These are phyloP conservation scores for Epichloe bromicola DNA, from an alignment of 2,329 filamentous ascomycete species.

Conservation along the genomic window DNA sequence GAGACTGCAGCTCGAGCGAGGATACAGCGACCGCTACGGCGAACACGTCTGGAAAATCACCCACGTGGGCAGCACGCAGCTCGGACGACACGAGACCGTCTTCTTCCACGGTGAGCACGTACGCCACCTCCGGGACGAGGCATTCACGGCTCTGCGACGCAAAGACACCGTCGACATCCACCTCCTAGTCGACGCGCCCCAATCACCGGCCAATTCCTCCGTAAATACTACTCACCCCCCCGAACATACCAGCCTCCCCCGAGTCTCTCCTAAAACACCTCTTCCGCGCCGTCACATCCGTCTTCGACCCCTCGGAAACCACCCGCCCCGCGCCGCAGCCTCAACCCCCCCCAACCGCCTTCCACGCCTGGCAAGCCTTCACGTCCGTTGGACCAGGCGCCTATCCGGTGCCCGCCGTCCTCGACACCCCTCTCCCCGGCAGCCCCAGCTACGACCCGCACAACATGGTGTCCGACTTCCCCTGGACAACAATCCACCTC, in stretches of 20 bases:
- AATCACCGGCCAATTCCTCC: constrained; percentile 15
- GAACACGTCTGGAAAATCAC: constrained; percentile 55
- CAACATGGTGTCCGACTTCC: constrained; percentile 34
- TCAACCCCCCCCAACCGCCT: constrained; percentile 26
- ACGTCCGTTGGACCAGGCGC: constrained; percentile 45
- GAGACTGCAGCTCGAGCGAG: constrained; percentile 54
- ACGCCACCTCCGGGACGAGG: constrained; percentile 65
- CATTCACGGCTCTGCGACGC: constrained; percentile 70
- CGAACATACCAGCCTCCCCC: constrained; percentile 7
- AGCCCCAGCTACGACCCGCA: constrained; percentile 28
- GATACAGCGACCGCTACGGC: constrained; percentile 30
- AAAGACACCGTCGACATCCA: constrained; percentile 60
- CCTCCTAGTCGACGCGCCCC: constrained; percentile 30
- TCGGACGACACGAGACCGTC: constrained; percentile 81
- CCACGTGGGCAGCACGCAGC: constrained; percentile 63
- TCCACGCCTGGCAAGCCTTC: constrained; percentile 35
- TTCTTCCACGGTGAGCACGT: constrained; percentile 67
- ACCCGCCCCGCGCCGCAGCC: constrained; percentile 16
- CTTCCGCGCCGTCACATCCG: constrained; percentile 32
- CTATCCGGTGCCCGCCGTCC: constrained; percentile 54
- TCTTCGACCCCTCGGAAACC: constrained; percentile 24
- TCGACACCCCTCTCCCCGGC: constrained; percentile 37
- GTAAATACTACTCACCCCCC: background rate
- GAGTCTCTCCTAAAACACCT: constrained; percentile 34
- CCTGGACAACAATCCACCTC: constrained; percentile 60